phyloP scores from a whole-genome alignment of 345 rosid genomes.

The Aethionema arabicum region DNA sequence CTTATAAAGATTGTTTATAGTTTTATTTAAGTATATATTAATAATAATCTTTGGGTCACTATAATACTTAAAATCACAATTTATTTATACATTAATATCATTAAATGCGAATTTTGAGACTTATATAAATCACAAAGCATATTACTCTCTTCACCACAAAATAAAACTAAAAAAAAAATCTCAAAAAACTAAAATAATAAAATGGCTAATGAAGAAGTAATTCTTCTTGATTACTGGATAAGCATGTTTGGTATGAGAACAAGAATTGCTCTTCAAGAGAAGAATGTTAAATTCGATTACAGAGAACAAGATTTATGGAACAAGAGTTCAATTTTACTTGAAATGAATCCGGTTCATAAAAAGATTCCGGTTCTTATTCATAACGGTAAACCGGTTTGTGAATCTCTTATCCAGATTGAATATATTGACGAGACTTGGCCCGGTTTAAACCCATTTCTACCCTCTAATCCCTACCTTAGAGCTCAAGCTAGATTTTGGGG shows the following conservation, averaged over 20 bases:
- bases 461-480: slow-evolving; percentile 22
- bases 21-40: no score
- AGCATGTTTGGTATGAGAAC: slow-evolving; percentile 32
- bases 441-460: neutral
- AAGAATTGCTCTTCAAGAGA: slow-evolving; percentile 29
- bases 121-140: slow-evolving; percentile 5
- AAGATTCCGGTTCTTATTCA: slow-evolving; percentile 29
- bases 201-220: slow-evolving; percentile 25
- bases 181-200: neutral
- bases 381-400: slow-evolving; percentile 26
- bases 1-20: no score
- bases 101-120: no score
- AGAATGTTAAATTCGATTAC: neutral
- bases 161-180: neutral
- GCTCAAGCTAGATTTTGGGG: slow-evolving; percentile 24
- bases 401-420: slow-evolving; percentile 17
- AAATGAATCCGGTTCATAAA: slow-evolving; percentile 30
- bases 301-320: slow-evolving; percentile 17
- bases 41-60: no score
- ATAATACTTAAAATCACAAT: no score
- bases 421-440: slow-evolving; percentile 17
- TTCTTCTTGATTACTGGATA: slow-evolving; percentile 20
- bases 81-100: no score
- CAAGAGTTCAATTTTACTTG: neutral
- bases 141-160: neutral